Conservation (phyloP, 768 basidiomycete genomes). For the Steccherinum ochraceum region DNA sequence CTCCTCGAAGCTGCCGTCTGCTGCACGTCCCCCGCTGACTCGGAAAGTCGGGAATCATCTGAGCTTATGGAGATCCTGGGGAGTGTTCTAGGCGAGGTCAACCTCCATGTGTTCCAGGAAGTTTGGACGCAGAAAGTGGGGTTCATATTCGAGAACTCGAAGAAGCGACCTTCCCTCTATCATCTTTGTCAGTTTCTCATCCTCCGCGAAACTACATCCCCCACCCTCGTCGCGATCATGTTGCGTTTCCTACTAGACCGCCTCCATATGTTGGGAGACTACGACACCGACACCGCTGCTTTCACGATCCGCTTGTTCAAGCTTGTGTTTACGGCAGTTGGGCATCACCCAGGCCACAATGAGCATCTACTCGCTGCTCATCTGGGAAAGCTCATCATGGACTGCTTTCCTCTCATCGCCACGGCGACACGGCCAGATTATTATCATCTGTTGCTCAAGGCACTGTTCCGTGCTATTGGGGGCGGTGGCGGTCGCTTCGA, state of each 20-base stretch:
- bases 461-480: constrained; percentile 88
- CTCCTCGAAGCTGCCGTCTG: constrained; percentile 83
- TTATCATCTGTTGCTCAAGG: constrained; percentile 88
- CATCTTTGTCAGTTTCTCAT: constrained; percentile 84
- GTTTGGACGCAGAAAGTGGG: constrained; percentile 93
- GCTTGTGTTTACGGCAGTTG: constrained; percentile 88
- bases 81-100: constrained; percentile 72
- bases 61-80: constrained; percentile 83
- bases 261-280: constrained; percentile 78
- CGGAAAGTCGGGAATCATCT: constrained; percentile 57
- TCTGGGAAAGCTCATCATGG: constrained; percentile 89
- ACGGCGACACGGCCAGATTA: constrained; percentile 87
- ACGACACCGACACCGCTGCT: constrained; percentile 74
- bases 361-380: constrained; percentile 93
- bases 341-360: constrained; percentile 63
- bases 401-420: constrained; percentile 90
- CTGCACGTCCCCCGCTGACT: constrained; percentile 75
- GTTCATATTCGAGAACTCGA: constrained; percentile 78
- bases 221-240: constrained; percentile 83
- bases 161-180: constrained; percentile 72
- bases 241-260: constrained; percentile 80
- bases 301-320: constrained; percentile 91
- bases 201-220: constrained; percentile 64
- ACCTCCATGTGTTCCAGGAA: constrained; percentile 91
- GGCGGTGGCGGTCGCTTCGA: constrained; percentile 93